Evolutionary conservation across 2,329 filamentous ascomycete species (phyloP).

Genomic region (Venturiaceae sp.): DNA sequence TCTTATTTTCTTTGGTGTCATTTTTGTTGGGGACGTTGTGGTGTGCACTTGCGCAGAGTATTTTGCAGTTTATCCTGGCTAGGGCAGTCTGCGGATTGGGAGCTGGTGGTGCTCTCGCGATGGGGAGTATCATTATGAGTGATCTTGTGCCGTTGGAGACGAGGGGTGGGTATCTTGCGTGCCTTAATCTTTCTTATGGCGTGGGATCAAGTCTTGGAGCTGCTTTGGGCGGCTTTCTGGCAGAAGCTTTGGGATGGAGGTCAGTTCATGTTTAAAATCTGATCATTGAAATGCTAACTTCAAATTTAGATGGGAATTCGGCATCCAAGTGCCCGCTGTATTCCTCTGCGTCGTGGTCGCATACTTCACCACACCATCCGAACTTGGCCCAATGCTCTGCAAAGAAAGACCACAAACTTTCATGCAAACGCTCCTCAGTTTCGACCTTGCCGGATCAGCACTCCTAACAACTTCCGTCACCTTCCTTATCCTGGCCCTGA

Average conservation of each 20-base stretch:
- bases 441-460: slow-evolving; percentile 39
- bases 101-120: slow-evolving; percentile 59
- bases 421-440: slow-evolving; percentile 33
- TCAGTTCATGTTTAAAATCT: too few relatives aligned
- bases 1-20: slow-evolving; percentile 51
- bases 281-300: too few relatives aligned
- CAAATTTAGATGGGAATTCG: slow-evolving; percentile 64
- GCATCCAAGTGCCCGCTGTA: slow-evolving; percentile 40
- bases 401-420: too few relatives aligned
- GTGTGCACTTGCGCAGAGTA: slow-evolving; percentile 57
- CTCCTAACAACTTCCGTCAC: slow-evolving; percentile 37
- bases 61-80: slow-evolving; percentile 61
- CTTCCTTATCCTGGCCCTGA: slow-evolving; percentile 39
- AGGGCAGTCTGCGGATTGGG: slow-evolving; percentile 63
- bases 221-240: slow-evolving; percentile 59
- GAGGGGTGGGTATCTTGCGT: slow-evolving; percentile 61
- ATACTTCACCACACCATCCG: slow-evolving; percentile 31
- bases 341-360: slow-evolving; percentile 32
- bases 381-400: slow-evolving; percentile 35
- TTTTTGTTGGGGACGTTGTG: slow-evolving; percentile 58
- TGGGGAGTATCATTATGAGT: slow-evolving; percentile 32
- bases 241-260: slow-evolving; percentile 61
- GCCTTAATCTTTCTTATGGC: slow-evolving; percentile 57
- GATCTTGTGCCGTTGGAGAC: neutral
- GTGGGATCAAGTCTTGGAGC: slow-evolving; percentile 45